phyloP scores from a whole-genome alignment of 176 grass and related monocot species.

The Musa itinerans region DNA sequence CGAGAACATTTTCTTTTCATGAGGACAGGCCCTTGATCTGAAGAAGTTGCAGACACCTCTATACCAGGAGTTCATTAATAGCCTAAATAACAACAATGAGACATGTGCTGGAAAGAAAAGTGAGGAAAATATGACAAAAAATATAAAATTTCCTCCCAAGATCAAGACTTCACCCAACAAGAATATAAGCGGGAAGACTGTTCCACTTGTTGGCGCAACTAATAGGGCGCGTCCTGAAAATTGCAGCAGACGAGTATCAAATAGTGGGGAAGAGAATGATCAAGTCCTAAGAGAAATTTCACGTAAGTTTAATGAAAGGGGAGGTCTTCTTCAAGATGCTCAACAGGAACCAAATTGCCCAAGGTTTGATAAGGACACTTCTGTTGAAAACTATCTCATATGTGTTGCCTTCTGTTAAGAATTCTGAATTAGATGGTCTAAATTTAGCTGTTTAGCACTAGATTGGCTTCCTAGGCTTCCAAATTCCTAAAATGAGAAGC shows the following conservation, averaged over 20 bases:
- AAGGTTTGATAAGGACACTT: constrained; percentile 33
- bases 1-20: not conserved
- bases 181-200: constrained; percentile 22
- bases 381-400: no score
- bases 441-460: not conserved
- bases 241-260: constrained; percentile 55
- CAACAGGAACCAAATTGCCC: constrained; percentile 36
- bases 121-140: constrained; percentile 48
- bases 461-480: not conserved
- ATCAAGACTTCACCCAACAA: constrained; percentile 60
- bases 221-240: constrained; percentile 44
- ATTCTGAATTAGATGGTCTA: no score
- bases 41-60: constrained; percentile 94
- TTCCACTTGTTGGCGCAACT: constrained; percentile 35
- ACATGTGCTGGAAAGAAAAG: constrained; percentile 25
- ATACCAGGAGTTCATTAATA: constrained; percentile 95
- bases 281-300: constrained; percentile 81
- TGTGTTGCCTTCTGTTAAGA: no score
- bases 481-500: not conserved
- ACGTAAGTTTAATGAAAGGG: constrained; percentile 48
- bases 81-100: constrained; percentile 44
- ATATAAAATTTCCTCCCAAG: constrained; percentile 56
- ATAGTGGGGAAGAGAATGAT: constrained; percentile 32
- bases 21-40: constrained; percentile 74
- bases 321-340: constrained; percentile 36